Percentiles rank a stretch among this genome's conserved stretches.
Conservation (phyloP, 2,329 filamentous ascomycete species). For the Penicillium sp. region DNA sequence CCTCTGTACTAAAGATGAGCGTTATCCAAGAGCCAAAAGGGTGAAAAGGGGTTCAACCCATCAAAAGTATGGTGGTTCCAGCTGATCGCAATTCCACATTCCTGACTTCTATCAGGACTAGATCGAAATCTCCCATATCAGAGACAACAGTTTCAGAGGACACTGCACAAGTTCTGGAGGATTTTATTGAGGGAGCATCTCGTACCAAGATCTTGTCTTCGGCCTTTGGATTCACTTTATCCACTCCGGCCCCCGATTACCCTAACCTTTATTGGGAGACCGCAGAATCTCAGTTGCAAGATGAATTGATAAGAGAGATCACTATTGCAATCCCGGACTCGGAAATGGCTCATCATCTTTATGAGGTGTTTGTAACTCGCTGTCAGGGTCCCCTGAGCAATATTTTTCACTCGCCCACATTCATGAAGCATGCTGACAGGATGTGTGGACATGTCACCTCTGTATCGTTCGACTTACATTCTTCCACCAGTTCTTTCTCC, state of each 20-base stretch:
- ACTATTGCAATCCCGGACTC: slow-evolving; percentile 3
- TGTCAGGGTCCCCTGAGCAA: slow-evolving; percentile 13
- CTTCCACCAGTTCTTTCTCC: neutral
- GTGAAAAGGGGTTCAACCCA: neutral
- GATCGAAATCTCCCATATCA: neutral
- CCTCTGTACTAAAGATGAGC: slow-evolving; percentile 17
- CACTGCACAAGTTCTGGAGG: slow-evolving; percentile 3
- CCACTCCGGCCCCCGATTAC: slow-evolving; percentile 1
- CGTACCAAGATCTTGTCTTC: neutral
- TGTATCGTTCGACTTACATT: neutral
- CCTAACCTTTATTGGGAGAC: slow-evolving; percentile 6
- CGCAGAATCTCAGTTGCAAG: neutral
- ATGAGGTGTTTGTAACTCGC: slow-evolving; percentile 9
- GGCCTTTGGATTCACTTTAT: neutral
- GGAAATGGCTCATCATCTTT: slow-evolving; percentile 3
- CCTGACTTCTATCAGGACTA: neutral
- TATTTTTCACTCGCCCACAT: slow-evolving; percentile 8
- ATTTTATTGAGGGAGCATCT: slow-evolving; percentile 4
- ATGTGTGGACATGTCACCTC: neutral
- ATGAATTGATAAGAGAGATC: slow-evolving; percentile 1
- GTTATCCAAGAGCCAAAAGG: slow-evolving; percentile 15
- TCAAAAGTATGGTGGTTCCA: neutral
- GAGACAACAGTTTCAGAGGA: slow-evolving; percentile 2
- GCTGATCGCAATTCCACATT: neutral
- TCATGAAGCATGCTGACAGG: slow-evolving; percentile 4